phyloP scores from a whole-genome alignment of 2,329 filamentous ascomycete genomes.

The Zymoseptoria crescenta region DNA sequence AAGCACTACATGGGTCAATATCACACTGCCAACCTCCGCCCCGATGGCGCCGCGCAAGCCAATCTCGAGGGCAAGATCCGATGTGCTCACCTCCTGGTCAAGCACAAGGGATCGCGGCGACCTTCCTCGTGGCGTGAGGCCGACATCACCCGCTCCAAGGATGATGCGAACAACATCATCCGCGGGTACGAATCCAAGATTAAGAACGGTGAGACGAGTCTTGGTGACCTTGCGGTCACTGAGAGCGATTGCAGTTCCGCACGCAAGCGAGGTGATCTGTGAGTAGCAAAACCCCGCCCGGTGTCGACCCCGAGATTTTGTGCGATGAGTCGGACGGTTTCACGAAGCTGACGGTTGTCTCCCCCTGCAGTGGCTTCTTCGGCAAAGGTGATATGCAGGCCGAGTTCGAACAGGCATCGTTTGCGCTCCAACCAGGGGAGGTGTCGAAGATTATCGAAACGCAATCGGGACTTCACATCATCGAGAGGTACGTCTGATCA shows the following conservation, averaged over 20 bases:
- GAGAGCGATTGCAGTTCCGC: conserved; percentile 97
- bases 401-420: conserved; percentile 94
- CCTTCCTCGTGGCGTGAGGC: conserved; percentile 90
- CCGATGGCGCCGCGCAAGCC: conserved; percentile 15
- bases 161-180: conserved; percentile 75
- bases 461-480: conserved; percentile 88
- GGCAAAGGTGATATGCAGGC: conserved; percentile 95
- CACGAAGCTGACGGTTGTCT: background rate
- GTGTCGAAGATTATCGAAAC: conserved; percentile 85
- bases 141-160: conserved; percentile 79
- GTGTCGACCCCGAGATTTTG: background rate
- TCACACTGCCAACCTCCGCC: conserved; percentile 50
- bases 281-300: conserved; percentile 29
- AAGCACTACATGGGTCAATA: conserved; percentile 89
- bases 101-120: conserved; percentile 80
- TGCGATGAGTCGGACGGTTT: background rate
- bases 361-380: conserved; percentile 65
- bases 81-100: conserved; percentile 84
- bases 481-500: conserved; percentile 63
- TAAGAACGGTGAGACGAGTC: conserved; percentile 55
- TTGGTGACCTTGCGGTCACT: conserved; percentile 76
- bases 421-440: conserved; percentile 77
- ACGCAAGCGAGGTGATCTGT: conserved; percentile 84
- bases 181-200: conserved; percentile 69
- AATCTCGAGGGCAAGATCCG: conserved; percentile 72